A percentile compares a stretch with the other conserved stretches of the same genome.
These are phyloP conservation scores for Teratosphaeria nubilosa DNA, from an alignment of 2,329 filamentous ascomycete genomes.

Conservation along the genomic window DNA sequence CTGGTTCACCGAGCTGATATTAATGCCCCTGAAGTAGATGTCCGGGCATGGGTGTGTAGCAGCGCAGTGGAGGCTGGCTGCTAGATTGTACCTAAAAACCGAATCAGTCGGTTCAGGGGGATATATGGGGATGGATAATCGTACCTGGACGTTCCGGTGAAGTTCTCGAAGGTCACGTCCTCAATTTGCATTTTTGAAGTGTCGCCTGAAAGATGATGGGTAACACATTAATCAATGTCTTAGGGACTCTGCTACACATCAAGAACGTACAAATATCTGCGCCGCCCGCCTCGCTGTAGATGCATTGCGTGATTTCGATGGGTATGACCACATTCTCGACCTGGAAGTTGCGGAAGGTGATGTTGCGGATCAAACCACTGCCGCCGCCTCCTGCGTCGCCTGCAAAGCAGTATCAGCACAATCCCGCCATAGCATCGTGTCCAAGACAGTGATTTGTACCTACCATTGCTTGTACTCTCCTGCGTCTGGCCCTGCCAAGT, in stretches of 20 bases:
- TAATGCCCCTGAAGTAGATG: slow-evolving; percentile 2
- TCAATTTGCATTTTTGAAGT: slow-evolving; percentile 29
- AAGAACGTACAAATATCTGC: slow-evolving; percentile 7
- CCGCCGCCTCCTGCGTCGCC: slow-evolving; percentile 41
- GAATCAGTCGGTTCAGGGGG: neutral
- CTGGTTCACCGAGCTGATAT: slow-evolving; percentile 3
- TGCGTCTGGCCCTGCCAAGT: slow-evolving; percentile 44
- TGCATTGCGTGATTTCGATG: slow-evolving; percentile 8
- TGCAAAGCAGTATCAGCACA: no score
- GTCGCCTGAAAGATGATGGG: slow-evolving; percentile 1
- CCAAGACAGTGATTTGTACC: no score
- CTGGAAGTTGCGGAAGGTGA: slow-evolving; percentile 2
- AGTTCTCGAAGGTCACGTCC: slow-evolving; percentile 20
- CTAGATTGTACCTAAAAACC: slow-evolving; percentile 1
- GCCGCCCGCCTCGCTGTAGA: slow-evolving; percentile 8
- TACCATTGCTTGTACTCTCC: slow-evolving; percentile 44
- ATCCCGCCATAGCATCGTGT: no score
- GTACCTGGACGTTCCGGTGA: slow-evolving; percentile 17
- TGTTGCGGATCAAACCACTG: slow-evolving; percentile 29
- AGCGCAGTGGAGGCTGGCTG: slow-evolving; percentile 2
- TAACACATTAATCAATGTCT: no score
- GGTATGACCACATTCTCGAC: slow-evolving; percentile 5
- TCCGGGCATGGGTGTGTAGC: slow-evolving; percentile 1
- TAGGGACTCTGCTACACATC: no score
- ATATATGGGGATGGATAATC: neutral